Evolutionary conservation across 2,329 filamentous ascomycete genomes (phyloP), one percentile per base, ranked within the genome.

Genomic region (Monosporascus sp.): DNA sequence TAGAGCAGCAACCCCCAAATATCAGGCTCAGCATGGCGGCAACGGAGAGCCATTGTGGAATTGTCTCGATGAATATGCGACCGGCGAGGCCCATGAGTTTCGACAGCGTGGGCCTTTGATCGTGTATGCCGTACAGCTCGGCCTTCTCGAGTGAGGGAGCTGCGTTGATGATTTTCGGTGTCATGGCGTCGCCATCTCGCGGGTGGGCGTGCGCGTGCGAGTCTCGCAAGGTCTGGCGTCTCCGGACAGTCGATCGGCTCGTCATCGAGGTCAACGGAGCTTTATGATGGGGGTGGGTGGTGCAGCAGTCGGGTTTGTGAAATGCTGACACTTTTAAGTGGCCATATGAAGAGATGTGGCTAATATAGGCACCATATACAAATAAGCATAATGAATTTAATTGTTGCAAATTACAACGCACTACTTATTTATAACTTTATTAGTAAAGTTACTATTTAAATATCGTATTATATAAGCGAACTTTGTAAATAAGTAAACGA

Each of bases 1-100:
- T 96, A 37, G 90, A 91, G 74, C 92, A 96, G 68, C 91, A 96
- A 31, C 94, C 94, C 50, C 94, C 94, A 70, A 99, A 97, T 55
- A 99, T 97, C 60, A 97, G 80, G 50, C 79, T 80, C 54, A 93
- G 79, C 80, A 95, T 95, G 53, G 80, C 76, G 22, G 78, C 76
- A 46, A 86, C 76, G 53, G 81, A 79, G 38, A 89, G 70, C 79
- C 81, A 86, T 69, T 79, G 78, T 35, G 83, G 81, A 54, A 87
- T 79, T 41, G 78, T 80, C 65, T 81, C 78, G 61, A 80, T 78
- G 59, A 80, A 77, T 56, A 81, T 77, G 60, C 77, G 76, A 52
- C 77, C 77, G 41, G 74, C 72, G 56, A 79, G 69, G 49, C 74
- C 77, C 71, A 79, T 73, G 56, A 76, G 72, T 62, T 75, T 77